Percentiles rank a stretch among this genome's conserved stretches.
These are phyloP conservation scores for Gypsophila paniculata DNA, from an alignment of 179 eudicot species.

Conservation along the genomic window DNA sequence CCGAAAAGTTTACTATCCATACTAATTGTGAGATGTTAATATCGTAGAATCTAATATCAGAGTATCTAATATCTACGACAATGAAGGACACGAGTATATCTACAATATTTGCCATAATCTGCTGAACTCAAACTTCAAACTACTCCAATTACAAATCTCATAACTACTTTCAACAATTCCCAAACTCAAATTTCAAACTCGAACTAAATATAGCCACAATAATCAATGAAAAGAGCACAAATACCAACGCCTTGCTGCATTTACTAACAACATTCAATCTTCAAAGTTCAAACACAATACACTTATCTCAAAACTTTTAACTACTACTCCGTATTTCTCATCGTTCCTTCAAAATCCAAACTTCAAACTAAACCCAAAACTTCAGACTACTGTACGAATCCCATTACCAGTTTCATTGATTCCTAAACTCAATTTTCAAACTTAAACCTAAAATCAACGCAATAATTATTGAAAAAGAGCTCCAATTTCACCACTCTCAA, in stretches of 20 bases:
- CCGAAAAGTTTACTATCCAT: neutral
- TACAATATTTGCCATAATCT: too few relatives aligned
- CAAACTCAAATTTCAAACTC: neutral
- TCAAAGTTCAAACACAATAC: neutral
- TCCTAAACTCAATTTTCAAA: neutral
- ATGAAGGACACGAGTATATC: neutral
- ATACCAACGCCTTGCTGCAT: neutral
- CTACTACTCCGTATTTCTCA: neutral
- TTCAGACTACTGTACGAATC: neutral
- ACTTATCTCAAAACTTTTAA: neutral
- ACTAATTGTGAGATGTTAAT: neutral
- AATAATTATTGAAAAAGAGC: neutral
- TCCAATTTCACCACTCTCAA: too few relatives aligned
- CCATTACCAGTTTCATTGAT: neutral
- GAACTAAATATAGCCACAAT: neutral
- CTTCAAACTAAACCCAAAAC: neutral
- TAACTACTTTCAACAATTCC: too few relatives aligned
- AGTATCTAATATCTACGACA: neutral
- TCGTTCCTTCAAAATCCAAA: neutral
- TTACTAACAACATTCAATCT: neutral
- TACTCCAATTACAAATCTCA: too few relatives aligned
- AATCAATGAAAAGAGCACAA: neutral
- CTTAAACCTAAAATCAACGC: neutral
- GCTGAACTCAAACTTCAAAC: constrained; percentile 4
- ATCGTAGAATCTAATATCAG: neutral